phyloP scores from a whole-genome alignment of 2,329 filamentous ascomycete genomes.

The Calonectria naviculata region DNA sequence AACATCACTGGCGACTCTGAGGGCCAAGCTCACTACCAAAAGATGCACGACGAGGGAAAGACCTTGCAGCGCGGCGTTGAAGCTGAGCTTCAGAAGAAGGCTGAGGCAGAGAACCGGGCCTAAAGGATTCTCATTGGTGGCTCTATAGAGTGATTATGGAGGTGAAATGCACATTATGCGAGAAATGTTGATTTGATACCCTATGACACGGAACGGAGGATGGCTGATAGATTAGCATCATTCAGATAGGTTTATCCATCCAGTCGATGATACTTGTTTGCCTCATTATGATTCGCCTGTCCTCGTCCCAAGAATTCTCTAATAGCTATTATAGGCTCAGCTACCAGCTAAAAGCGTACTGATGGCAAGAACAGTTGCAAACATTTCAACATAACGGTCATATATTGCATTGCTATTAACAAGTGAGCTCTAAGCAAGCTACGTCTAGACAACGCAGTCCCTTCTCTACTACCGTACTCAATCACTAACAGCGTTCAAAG shows the following conservation, averaged over 20 bases:
- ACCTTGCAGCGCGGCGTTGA: conserved; percentile 86
- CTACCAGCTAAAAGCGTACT: too few relatives aligned
- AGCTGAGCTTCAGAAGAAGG: conserved; percentile 81
- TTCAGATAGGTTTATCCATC: conserved; percentile 1
- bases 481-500: background rate
- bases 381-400: too few relatives aligned
- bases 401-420: too few relatives aligned
- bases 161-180: background rate
- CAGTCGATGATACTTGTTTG: background rate
- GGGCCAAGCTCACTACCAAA: conserved; percentile 73
- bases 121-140: conserved; percentile 12
- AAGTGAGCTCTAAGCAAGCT: too few relatives aligned
- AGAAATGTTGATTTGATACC: conserved; percentile 23
- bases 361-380: too few relatives aligned
- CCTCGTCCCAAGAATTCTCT: background rate
- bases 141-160: background rate
- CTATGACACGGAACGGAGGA: background rate
- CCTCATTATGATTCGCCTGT: too few relatives aligned
- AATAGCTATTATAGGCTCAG: background rate
- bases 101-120: conserved; percentile 53
- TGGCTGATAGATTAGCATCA: background rate
- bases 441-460: background rate
- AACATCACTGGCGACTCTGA: conserved; percentile 76
- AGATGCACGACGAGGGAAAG: conserved; percentile 85
- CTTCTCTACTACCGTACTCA: too few relatives aligned